Conservation (phyloP, 164 flowering plant species). For the Liriodendron chinense region DNA sequence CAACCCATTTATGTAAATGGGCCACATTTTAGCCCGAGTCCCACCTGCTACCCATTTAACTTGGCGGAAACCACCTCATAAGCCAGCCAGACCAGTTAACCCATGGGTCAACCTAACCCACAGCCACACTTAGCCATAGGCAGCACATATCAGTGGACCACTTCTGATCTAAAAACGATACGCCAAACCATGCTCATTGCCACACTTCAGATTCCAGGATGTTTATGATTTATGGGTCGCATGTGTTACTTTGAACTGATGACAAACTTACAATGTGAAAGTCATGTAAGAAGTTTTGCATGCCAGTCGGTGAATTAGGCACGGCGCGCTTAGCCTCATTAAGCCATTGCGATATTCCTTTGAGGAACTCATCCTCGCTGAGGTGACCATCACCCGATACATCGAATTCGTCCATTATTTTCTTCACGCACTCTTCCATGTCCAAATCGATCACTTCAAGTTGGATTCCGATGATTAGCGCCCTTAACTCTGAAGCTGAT, state of each 20-base stretch:
- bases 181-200: too few species aligned
- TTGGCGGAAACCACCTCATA: too few species aligned
- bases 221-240: too few species aligned
- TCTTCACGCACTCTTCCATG: slow-evolving; percentile 56
- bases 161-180: too few species aligned
- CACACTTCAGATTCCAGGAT: too few species aligned
- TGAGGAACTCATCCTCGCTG: slow-evolving; percentile 43
- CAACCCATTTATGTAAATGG: too few species aligned
- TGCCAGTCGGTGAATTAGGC: slow-evolving; percentile 22
- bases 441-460: slow-evolving; percentile 62
- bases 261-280: slow-evolving; percentile 44
- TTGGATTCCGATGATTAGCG: slow-evolving; percentile 64
- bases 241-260: neutral
- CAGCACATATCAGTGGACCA: too few species aligned
- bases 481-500: slow-evolving; percentile 51
- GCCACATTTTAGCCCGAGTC: too few species aligned
- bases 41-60: too few species aligned
- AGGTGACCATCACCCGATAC: slow-evolving; percentile 37
- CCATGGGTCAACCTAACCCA: too few species aligned
- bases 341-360: slow-evolving; percentile 64
- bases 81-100: too few species aligned
- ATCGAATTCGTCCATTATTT: slow-evolving; percentile 70
- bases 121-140: too few species aligned
- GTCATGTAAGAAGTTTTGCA: slow-evolving; percentile 34
- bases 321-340: slow-evolving; percentile 37